These are phyloP conservation scores for Myriosclerotinia duriaeana DNA, from an alignment of 2,329 filamentous ascomycete genomes.

Conservation along the genomic window DNA sequence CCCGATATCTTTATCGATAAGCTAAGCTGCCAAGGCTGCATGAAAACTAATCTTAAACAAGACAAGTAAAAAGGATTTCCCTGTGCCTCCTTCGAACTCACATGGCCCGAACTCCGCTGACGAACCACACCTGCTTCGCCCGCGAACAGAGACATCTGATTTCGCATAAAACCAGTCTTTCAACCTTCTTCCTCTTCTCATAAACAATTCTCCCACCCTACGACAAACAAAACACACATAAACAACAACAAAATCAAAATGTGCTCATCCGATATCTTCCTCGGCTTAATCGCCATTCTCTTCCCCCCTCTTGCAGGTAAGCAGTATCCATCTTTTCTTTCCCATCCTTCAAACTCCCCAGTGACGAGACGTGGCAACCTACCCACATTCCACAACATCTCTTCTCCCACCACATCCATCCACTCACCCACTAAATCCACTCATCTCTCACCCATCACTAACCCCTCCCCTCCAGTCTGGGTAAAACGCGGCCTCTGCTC, in stretches of 20 bases:
- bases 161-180: slow-evolving; percentile 3
- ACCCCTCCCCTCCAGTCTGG: slow-evolving; percentile 66
- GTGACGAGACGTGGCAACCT: background rate
- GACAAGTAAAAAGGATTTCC: background rate
- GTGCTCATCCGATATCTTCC: slow-evolving; percentile 62
- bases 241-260: slow-evolving; percentile 42
- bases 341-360: background rate
- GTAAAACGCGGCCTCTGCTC: slow-evolving; percentile 93
- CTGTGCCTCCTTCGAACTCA: slow-evolving; percentile 16
- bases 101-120: slow-evolving; percentile 15
- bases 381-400: background rate
- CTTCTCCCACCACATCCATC: background rate
- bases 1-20: slow-evolving; percentile 14
- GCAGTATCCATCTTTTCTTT: slow-evolving; percentile 36
- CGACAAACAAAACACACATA: background rate
- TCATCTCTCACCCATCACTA: background rate
- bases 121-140: slow-evolving; percentile 16
- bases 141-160: slow-evolving; percentile 13
- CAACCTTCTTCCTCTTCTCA: background rate
- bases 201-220: background rate
- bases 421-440: background rate
- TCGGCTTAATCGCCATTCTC: slow-evolving; percentile 63
- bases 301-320: slow-evolving; percentile 65
- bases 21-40: background rate
- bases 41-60: background rate